A percentile compares a stretch with the other conserved stretches of the same genome.
phyloP scores from a whole-genome alignment of 164 flowering plant genomes.

The Umbellularia californica region DNA sequence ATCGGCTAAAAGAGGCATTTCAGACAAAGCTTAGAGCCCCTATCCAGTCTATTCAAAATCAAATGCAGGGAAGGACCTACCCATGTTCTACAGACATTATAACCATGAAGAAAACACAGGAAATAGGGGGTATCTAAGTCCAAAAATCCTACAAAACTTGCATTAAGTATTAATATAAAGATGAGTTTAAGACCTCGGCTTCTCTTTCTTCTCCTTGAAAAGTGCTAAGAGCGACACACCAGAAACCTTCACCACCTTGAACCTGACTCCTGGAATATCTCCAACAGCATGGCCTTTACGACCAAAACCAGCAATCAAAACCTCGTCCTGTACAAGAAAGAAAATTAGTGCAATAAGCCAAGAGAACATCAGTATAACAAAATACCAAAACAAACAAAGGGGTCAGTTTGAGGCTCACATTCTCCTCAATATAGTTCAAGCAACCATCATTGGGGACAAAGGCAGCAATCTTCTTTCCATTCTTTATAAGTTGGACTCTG shows the following conservation, averaged over 20 bases:
- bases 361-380: not conserved
- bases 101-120: not conserved
- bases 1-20: no score
- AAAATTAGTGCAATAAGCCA: not conserved
- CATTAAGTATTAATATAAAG: not conserved
- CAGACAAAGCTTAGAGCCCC: no score
- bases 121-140: not conserved
- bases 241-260: conserved; percentile 70
- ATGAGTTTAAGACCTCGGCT: conserved; percentile 46
- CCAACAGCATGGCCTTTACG: conserved; percentile 68
- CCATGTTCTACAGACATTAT: not conserved
- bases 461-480: conserved; percentile 68
- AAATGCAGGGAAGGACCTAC: not conserved
- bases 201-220: conserved; percentile 67
- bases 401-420: conserved; percentile 26
- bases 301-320: conserved; percentile 63
- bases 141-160: not conserved
- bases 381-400: not conserved
- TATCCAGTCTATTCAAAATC: not conserved
- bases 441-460: conserved; percentile 69
- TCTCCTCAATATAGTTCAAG: conserved; percentile 57
- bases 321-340: conserved; percentile 40
- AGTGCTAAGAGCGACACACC: conserved; percentile 64
- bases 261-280: conserved; percentile 65
- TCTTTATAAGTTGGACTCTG: conserved; percentile 57